These are phyloP conservation scores for Simplicillium aogashimaense DNA, from an alignment of 2,329 filamentous ascomycete genomes.

Conservation along the genomic window DNA sequence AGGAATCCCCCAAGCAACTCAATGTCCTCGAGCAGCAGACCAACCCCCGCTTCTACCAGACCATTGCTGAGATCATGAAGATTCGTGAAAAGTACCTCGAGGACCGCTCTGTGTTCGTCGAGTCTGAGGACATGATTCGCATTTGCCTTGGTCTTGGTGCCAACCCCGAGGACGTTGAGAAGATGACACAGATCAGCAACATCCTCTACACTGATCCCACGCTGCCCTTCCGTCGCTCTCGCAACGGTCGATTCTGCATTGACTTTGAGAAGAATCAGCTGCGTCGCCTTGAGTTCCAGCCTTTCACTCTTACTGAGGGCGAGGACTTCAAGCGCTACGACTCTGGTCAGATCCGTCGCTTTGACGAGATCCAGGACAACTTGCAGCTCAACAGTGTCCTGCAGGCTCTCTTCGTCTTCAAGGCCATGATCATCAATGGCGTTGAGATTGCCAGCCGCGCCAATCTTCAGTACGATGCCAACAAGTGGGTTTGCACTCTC, in stretches of 20 bases:
- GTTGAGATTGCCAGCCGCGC: slow-evolving; percentile 11
- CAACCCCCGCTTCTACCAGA: slow-evolving; percentile 14
- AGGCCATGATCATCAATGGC: slow-evolving; percentile 16
- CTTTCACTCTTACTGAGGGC: slow-evolving; percentile 15
- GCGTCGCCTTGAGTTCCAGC: slow-evolving; percentile 18
- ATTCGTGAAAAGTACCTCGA: slow-evolving; percentile 13
- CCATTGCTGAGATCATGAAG: slow-evolving; percentile 15
- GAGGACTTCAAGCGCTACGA: slow-evolving; percentile 21
- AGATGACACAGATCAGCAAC: slow-evolving; percentile 12
- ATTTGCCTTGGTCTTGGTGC: slow-evolving; percentile 15
- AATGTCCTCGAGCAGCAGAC: slow-evolving; percentile 12
- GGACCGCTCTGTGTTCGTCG: slow-evolving; percentile 15
- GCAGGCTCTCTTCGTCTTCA: slow-evolving; percentile 20
- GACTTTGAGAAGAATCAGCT: slow-evolving; percentile 14
- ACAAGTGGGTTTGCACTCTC: slow-evolving; percentile 16
- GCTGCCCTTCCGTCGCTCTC: slow-evolving; percentile 14
- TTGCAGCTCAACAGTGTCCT: slow-evolving; percentile 19
- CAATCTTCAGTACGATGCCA: slow-evolving; percentile 15
- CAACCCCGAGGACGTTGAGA: slow-evolving; percentile 13
- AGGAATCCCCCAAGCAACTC: slow-evolving; percentile 8
- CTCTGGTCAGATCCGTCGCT: slow-evolving; percentile 16
- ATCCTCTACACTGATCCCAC: slow-evolving; percentile 15
- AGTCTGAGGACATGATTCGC: slow-evolving; percentile 13
- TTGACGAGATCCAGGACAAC: slow-evolving; percentile 17
- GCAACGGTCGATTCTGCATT: slow-evolving; percentile 16